phyloP scores from a whole-genome alignment of 371 early-diverging fungal genomes.

The Dipsacomyces acuminosporus region DNA sequence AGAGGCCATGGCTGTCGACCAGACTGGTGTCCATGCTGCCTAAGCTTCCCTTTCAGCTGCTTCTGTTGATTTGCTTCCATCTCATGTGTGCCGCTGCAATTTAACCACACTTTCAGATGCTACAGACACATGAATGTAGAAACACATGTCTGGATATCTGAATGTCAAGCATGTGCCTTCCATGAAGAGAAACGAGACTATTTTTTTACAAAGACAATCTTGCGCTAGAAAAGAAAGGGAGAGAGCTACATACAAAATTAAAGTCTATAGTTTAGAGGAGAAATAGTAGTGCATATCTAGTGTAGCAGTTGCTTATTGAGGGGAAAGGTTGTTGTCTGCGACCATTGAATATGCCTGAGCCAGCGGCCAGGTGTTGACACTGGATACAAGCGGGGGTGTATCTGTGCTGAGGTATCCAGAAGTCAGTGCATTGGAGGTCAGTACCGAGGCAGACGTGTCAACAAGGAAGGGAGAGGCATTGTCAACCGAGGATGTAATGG shows the following conservation, averaged over 20 bases:
- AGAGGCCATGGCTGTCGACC: constrained; percentile 27
- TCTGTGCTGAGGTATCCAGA: constrained; percentile 22
- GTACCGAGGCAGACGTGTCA: neutral
- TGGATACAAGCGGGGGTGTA: constrained; percentile 5
- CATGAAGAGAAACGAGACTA: neutral
- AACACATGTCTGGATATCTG: too few species aligned
- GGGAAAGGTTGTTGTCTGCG: constrained; percentile 1
- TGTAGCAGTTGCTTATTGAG: neutral
- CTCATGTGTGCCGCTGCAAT: too few species aligned
- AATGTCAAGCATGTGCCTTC: too few species aligned
- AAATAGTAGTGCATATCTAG: too few species aligned
- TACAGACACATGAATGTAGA: too few species aligned
- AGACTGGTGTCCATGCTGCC: neutral
- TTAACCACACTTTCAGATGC: too few species aligned
- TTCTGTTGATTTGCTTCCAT: neutral
- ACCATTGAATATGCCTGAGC: constrained; percentile 13
- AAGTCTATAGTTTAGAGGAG: too few species aligned
- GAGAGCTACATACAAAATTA: neutral
- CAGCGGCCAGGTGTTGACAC: constrained; percentile 18
- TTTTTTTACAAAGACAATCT: neutral
- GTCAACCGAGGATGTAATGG: neutral
- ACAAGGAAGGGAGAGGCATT: neutral
- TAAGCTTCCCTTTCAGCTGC: neutral
- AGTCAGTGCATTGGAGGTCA: constrained; percentile 17
- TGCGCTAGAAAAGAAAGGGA: neutral